Percentiles rank a stretch among this genome's conserved stretches.
Conservation (phyloP, 2,329 filamentous ascomycete species). For the Colletotrichum tabaci region DNA sequence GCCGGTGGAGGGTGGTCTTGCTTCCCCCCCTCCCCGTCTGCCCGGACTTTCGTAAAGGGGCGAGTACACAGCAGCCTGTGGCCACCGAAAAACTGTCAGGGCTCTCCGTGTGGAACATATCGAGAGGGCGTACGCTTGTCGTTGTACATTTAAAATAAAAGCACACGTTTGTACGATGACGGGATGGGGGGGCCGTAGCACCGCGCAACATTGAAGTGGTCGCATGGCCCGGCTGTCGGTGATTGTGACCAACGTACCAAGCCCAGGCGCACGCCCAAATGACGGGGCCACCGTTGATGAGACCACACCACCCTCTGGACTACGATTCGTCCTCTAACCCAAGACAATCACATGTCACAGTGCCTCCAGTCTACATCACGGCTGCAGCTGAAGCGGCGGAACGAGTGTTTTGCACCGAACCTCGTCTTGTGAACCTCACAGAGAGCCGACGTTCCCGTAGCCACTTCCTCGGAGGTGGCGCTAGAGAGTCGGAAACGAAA, state of each 20-base stretch:
- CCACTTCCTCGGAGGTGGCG: neutral
- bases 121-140: too few species aligned
- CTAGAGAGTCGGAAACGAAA: neutral
- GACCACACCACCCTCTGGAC: neutral
- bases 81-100: neutral
- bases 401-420: neutral
- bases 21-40: neutral
- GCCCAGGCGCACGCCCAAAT: neutral
- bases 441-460: neutral
- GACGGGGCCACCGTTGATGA: neutral
- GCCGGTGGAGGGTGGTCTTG: neutral
- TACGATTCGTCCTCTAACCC: conserved; percentile 2
- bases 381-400: neutral
- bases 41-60: too few species aligned
- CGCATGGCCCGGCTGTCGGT: too few species aligned
- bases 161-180: neutral
- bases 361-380: neutral
- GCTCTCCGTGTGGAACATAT: too few species aligned
- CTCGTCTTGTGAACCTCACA: neutral
- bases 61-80: neutral
- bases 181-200: too few species aligned
- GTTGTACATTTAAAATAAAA: neutral
- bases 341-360: conserved; percentile 19
- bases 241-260: neutral
- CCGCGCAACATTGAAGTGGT: too few species aligned